phyloP scores from a whole-genome alignment of 768 basidiomycete genomes.

The Pulveroboletus sp. region DNA sequence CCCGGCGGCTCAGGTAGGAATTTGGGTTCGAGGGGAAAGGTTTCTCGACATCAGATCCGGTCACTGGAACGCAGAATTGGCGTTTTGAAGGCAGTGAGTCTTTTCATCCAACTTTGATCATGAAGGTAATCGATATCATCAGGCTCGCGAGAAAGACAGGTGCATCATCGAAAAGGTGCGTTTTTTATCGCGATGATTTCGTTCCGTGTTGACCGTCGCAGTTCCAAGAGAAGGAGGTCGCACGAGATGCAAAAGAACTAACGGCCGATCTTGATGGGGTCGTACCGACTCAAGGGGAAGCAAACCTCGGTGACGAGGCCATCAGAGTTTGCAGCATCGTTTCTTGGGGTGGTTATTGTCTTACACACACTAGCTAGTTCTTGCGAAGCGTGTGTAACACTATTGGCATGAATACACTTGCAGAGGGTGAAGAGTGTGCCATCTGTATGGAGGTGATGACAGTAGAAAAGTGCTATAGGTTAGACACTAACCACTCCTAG shows the following conservation, averaged over 20 bases:
- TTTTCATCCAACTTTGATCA: background rate
- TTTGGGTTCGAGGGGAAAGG: background rate
- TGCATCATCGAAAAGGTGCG: slow-evolving; percentile 14
- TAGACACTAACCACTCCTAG: background rate
- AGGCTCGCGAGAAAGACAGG: slow-evolving; percentile 14
- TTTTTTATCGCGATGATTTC: background rate
- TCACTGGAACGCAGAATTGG: slow-evolving; percentile 6
- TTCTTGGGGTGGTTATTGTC: background rate
- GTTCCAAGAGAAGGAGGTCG: slow-evolving; percentile 16
- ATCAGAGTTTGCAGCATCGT: slow-evolving; percentile 4
- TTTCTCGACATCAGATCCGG: slow-evolving; percentile 6
- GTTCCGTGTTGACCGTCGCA: background rate
- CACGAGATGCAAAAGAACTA: slow-evolving; percentile 15
- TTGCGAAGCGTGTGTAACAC: slow-evolving; percentile 15
- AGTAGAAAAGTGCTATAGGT: slow-evolving; percentile 19
- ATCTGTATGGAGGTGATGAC: slow-evolving; percentile 19
- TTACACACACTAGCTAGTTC: slow-evolving; percentile 6
- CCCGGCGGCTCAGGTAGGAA: background rate
- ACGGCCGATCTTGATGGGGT: background rate
- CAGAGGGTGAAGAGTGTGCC: slow-evolving; percentile 18
- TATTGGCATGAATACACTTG: slow-evolving; percentile 21
- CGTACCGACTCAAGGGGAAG: background rate
- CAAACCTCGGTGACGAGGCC: slow-evolving; percentile 10
- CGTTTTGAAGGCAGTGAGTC: slow-evolving; percentile 5
- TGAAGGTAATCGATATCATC: background rate